Conservation (phyloP, 2,329 filamentous ascomycete genomes). For the Thermochaetoides dissita region DNA sequence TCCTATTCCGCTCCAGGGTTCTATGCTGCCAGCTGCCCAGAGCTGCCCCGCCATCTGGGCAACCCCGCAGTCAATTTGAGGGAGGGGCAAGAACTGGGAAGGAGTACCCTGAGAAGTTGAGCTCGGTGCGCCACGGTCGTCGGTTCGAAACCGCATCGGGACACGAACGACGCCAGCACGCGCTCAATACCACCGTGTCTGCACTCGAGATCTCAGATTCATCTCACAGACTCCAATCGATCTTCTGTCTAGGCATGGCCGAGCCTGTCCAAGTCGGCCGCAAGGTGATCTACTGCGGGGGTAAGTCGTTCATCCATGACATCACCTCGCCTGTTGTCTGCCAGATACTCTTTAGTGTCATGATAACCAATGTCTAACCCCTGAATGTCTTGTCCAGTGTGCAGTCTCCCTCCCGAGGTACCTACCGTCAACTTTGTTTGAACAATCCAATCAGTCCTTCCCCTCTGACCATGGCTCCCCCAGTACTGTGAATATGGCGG, state of each 20-base stretch:
- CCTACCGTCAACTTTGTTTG: background rate
- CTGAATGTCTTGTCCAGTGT: conserved; percentile 30
- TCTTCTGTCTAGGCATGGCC: conserved; percentile 30
- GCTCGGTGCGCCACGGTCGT: conserved; percentile 2
- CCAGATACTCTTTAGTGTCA: too few species aligned
- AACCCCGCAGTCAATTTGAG: conserved; percentile 14
- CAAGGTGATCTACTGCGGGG: conserved; percentile 43
- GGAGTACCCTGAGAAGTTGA: too few species aligned
- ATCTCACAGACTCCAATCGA: too few species aligned
- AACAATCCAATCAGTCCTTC: background rate
- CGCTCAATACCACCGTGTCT: conserved; percentile 1
- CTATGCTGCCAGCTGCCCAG: background rate
- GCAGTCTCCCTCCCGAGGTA: conserved; percentile 53
- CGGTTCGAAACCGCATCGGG: conserved; percentile 1
- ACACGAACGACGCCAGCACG: conserved; percentile 2
- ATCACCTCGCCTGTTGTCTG: conserved; percentile 3
- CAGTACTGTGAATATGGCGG: conserved; percentile 99
- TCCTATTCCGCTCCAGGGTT: background rate
- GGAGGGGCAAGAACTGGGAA: conserved; percentile 7
- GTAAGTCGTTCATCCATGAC: conserved; percentile 27
- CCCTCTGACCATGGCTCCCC: background rate
- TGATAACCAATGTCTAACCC: background rate
- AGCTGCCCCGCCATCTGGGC: conserved; percentile 6
- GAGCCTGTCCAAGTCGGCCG: conserved; percentile 40
- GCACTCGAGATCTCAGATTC: too few species aligned